Evolutionary conservation across 2,329 filamentous ascomycete species (phyloP), one percentile per base, ranked within the genome.

Genomic region (Fusarium pseudocircinatum): DNA sequence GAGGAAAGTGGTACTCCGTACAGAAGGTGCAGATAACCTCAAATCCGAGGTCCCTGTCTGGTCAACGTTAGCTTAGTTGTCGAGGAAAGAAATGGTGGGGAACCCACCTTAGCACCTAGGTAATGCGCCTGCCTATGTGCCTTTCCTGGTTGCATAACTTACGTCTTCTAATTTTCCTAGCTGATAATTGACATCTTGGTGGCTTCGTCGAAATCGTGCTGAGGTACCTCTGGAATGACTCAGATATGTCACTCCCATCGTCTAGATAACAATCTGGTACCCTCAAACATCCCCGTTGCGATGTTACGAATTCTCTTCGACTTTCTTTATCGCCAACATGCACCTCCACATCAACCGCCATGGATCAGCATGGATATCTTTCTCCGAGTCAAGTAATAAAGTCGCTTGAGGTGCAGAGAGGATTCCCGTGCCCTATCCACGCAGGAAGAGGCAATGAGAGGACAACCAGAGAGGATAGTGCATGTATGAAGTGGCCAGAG

Each of bases 401-500:
- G 43, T 59, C 50, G 70, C 57, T 74, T 46, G 46, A 44, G 43
- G 42, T 59, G 60, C 70, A 72, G 70, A 71, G 53, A 49, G 50
- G 57, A 59, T 61, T 61, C 42, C 71, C 71, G 71, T 72, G 70
- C 70, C 70, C 69, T 74, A 63, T 74, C 59, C 63, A 28, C 71
- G 72, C 71, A 74, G 71, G 57, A 66, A 40, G 52, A 72, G 44
- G 49, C 61, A 63, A 58, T 43, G 16, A n/a, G 22, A 61, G 47
- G 42, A 68, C 47, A 49, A 24, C 47, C 14, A n/a, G 34, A 54
- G 56, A 53, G 49, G 24, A 53, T 46, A 69, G 42, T 73, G 49
- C 49, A 60, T 46, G 68, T 52, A 46, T 49, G 37, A 69, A 72
- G 71, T 74, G 68, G 67, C 75, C 72, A 69, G 56, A 63, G 60